A percentile compares a stretch with the other conserved stretches of the same genome.
These are phyloP conservation scores for Ceratocystis smalleyi DNA, from an alignment of 2,329 filamentous ascomycete species.

Conservation along the genomic window DNA sequence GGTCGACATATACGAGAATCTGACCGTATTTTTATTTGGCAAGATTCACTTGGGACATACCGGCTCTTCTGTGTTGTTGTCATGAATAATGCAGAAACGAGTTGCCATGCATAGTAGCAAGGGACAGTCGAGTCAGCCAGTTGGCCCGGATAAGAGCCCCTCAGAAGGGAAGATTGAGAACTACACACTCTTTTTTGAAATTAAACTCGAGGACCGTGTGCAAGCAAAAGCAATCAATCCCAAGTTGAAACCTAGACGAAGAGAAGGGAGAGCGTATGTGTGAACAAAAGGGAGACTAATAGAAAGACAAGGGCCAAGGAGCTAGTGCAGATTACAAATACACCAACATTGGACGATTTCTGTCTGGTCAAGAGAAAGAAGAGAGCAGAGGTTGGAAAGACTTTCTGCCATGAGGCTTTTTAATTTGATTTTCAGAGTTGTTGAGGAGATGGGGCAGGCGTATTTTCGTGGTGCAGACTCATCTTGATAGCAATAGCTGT, in stretches of 20 bases:
- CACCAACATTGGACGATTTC: neutral
- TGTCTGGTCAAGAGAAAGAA: neutral
- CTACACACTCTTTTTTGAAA: neutral
- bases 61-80: too few species aligned
- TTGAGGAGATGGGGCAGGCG: too few species aligned
- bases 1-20: too few species aligned
- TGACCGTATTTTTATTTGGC: too few species aligned
- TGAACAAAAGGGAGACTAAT: neutral
- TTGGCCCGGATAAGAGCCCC: too few species aligned
- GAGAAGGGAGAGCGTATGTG: neutral
- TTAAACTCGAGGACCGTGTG: neutral
- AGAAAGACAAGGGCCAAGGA: neutral
- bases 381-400: neutral
- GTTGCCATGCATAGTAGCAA: too few species aligned
- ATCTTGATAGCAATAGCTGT: too few species aligned
- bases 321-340: neutral
- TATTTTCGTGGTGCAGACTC: too few species aligned
- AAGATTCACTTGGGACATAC: too few species aligned
- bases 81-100: too few species aligned
- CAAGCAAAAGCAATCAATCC: neutral
- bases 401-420: neutral
- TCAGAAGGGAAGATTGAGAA: neutral
- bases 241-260: neutral
- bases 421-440: neutral
- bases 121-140: too few species aligned